phyloP scores from a whole-genome alignment of 768 basidiomycete genomes.

The Boletus edulis region DNA sequence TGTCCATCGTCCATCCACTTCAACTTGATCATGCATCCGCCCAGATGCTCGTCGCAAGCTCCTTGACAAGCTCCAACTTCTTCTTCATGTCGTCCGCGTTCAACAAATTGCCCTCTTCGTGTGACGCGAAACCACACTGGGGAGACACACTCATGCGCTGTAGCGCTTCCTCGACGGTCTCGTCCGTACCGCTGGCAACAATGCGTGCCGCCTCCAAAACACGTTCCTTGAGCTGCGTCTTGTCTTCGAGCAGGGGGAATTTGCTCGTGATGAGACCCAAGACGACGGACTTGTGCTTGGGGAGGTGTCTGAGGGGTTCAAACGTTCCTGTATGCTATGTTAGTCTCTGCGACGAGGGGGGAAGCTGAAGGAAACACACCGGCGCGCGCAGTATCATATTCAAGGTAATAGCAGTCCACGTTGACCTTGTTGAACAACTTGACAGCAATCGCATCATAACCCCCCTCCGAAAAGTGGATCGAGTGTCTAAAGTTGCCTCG shows the following conservation, averaged over 20 bases:
- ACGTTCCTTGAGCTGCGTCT: slow-evolving; percentile 36
- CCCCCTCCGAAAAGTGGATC: slow-evolving; percentile 44
- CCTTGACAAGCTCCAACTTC: slow-evolving; percentile 30
- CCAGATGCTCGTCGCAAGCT: slow-evolving; percentile 40
- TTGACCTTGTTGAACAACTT: slow-evolving; percentile 45
- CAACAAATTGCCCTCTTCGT: slow-evolving; percentile 44
- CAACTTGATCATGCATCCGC: slow-evolving; percentile 12
- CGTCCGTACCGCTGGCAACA: slow-evolving; percentile 38
- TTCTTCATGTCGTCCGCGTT: slow-evolving; percentile 33
- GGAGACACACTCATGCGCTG: slow-evolving; percentile 43
- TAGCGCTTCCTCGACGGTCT: slow-evolving; percentile 38
- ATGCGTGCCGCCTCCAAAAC: slow-evolving; percentile 43
- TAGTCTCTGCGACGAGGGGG: no score
- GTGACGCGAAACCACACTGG: slow-evolving; percentile 51
- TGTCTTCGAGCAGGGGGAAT: slow-evolving; percentile 42
- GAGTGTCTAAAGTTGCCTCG: slow-evolving; percentile 35
- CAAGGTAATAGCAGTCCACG: slow-evolving; percentile 45
- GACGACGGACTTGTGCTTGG: slow-evolving; percentile 38
- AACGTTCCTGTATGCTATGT: slow-evolving; percentile 22
- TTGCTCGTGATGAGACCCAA: slow-evolving; percentile 46
- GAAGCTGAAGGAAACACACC: slow-evolving; percentile 23
- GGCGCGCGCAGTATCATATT: slow-evolving; percentile 47
- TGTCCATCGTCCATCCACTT: no score
- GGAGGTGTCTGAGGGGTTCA: slow-evolving; percentile 31
- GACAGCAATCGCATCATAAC: slow-evolving; percentile 43